Evolutionary conservation across 2,329 filamentous ascomycete species (phyloP), one percentile per base, ranked within the genome.

Genomic region (Ophiostoma perfectum): DNA sequence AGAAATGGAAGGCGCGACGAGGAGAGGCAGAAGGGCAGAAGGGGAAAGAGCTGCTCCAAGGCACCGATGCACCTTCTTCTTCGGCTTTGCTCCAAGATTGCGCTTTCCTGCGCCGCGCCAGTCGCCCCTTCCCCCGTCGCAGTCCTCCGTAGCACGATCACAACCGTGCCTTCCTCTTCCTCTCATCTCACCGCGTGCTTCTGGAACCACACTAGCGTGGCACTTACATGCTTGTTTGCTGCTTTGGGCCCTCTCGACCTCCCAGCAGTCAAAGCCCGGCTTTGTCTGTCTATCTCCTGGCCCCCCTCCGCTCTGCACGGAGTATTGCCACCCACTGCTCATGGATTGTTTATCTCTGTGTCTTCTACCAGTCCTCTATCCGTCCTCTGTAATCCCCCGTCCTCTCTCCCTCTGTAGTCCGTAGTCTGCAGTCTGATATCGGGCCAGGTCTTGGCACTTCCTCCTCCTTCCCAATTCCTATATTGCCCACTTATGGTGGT

Each of bases 401-500:
- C 27, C 27, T 27, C 27, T 27, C 27, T 27, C 27, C n/a, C 60
- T 63, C 36, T 11, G 5, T 9, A n/a, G 12, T n/a, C 36, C 2
- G 42, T 12, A 44, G 42, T 44, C 42, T 27, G 27, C 27, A 27
- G 27, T 27, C 49, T 55, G 55, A 36, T 58, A 58, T 38, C 52
- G 55, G 52, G 27, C 55, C 27, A 39, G 27, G 27, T 49, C 64
- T 65, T 64, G 63, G 63, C 64, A n/a, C 44, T 16, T 47, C 45
- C 27, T 49, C 38, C 45, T 65, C 44, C 44, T 65, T 65, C 64
- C 64, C 64, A 49, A 65, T 65, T 52, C 11, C 64, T 49, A 65
- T 52, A 52, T 49, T 65, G 45, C 44, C 64, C 64, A 65, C 64
- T 52, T 52, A 39, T 64, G 42, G 63, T 45, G 63, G 38, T 41